A percentile compares a stretch with the other conserved stretches of the same genome.
phyloP scores from a whole-genome alignment of 495 filamentous ascomycete species.

The Terfezia boudieri region DNA sequence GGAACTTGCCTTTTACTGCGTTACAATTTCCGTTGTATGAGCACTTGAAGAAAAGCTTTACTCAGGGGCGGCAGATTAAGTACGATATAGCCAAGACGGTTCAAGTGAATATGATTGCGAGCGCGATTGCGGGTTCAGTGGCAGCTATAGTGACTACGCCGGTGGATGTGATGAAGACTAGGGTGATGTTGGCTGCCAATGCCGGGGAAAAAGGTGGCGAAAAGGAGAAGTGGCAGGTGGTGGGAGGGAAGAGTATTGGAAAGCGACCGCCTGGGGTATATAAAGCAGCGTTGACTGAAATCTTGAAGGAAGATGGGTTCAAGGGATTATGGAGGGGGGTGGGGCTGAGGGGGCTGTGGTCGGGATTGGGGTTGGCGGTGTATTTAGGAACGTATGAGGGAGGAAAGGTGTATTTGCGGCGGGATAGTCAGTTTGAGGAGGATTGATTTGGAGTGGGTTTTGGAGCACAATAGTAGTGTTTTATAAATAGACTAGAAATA shows the following conservation, averaged over 20 bases:
- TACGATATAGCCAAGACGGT: conserved; percentile 40
- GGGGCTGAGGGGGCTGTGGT: conserved; percentile 6
- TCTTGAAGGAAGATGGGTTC: conserved; percentile 2
- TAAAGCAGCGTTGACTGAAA: neutral
- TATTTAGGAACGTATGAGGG: conserved; percentile 12
- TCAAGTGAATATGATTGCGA: conserved; percentile 26
- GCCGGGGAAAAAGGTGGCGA: neutral
- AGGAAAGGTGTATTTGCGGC: neutral
- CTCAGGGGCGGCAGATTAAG: neutral
- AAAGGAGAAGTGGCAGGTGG: too few relatives aligned
- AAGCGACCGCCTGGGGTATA: neutral
- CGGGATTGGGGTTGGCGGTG: conserved; percentile 4
- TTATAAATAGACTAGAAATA: too few relatives aligned
- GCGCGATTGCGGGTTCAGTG: conserved; percentile 39
- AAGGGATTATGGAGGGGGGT: conserved; percentile 8
- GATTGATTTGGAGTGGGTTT: too few relatives aligned
- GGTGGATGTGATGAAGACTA: conserved; percentile 15
- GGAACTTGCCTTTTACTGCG: conserved; percentile 71
- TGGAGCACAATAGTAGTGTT: too few relatives aligned
- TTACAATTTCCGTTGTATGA: conserved; percentile 81
- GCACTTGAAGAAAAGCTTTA: conserved; percentile 27
- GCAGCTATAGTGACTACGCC: conserved; percentile 29
- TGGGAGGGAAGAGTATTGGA: neutral
- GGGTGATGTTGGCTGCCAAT: conserved; percentile 7
- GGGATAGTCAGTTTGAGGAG: neutral